Evolutionary conservation across 2,329 filamentous ascomycete genomes (phyloP).

Genomic region (Cryphonectria carpinicola): DNA sequence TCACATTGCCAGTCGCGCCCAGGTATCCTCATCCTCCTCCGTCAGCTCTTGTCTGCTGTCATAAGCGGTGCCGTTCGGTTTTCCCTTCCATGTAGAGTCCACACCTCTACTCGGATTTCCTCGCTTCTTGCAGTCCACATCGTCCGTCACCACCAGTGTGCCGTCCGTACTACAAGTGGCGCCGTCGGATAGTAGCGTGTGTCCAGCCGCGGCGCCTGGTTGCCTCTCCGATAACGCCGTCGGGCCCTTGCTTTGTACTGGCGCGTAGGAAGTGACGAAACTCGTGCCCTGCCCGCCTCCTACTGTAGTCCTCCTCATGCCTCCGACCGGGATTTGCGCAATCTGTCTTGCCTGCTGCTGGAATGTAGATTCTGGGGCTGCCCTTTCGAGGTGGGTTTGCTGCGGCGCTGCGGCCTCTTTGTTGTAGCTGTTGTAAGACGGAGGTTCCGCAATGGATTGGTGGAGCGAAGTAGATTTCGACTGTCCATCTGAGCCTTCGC

Average conservation of each 20-base stretch:
- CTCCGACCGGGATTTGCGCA: conserved; percentile 25
- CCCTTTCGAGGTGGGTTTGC: conserved; percentile 14
- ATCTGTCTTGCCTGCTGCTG: conserved; percentile 23
- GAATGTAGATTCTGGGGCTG: conserved; percentile 12
- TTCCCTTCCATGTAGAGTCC: conserved; percentile 9
- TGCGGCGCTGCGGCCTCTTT: neutral
- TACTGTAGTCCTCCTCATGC: conserved; percentile 21
- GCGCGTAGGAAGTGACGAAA: conserved; percentile 18
- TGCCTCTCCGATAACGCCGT: neutral
- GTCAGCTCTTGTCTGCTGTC: conserved; percentile 22
- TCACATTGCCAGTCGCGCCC: conserved; percentile 28
- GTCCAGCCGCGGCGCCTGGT: neutral
- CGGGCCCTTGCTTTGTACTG: conserved; percentile 15
- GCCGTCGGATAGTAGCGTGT: neutral
- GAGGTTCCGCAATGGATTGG: neutral
- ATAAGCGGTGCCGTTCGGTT: conserved; percentile 25
- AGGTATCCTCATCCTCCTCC: conserved; percentile 26
- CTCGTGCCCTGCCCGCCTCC: conserved; percentile 14
- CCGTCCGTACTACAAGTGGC: conserved; percentile 7
- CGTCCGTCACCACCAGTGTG: neutral
- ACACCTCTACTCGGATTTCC: neutral
- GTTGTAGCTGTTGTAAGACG: neutral
- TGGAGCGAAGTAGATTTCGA: neutral
- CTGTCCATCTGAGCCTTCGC: neutral
- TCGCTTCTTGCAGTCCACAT: neutral